Conservation (phyloP, 2,329 filamentous ascomycete genomes). For the Pseudogymnoascus sp. region DNA sequence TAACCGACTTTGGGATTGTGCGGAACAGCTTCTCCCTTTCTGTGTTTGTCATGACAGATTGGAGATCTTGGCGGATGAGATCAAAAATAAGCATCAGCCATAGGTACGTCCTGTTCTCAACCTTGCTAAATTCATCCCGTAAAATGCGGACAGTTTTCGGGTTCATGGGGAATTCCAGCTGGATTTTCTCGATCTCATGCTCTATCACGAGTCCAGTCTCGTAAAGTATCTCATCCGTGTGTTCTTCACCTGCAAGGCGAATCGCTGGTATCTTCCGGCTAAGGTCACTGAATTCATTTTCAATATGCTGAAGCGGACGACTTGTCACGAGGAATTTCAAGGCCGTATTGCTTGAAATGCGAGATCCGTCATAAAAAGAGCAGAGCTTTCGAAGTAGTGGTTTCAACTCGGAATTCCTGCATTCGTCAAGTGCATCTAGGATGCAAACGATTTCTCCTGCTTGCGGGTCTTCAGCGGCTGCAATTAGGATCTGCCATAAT, state of each 20-base stretch:
- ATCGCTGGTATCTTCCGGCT: conserved; percentile 25
- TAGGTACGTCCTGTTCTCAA: conserved; percentile 20
- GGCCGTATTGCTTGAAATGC: not conserved
- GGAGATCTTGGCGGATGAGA: conserved; percentile 17
- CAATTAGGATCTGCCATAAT: conserved; percentile 32
- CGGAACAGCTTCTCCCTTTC: conserved; percentile 19
- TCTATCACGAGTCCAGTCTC: conserved; percentile 34
- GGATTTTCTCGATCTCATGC: conserved; percentile 23
- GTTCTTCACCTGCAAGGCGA: conserved; percentile 32
- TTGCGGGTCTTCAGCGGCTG: conserved; percentile 22
- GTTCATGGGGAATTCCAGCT: not conserved
- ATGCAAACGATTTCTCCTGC: conserved; percentile 31
- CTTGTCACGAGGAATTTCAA: conserved; percentile 34
- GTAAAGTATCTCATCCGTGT: conserved; percentile 30
- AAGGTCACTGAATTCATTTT: conserved; percentile 22
- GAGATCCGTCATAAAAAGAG: conserved; percentile 7
- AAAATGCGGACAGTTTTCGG: not conserved
- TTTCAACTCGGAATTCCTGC: conserved; percentile 24
- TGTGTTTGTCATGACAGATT: conserved; percentile 20
- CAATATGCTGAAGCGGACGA: conserved; percentile 30
- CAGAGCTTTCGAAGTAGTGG: conserved; percentile 17
- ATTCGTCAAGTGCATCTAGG: conserved; percentile 37
- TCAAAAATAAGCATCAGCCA: conserved; percentile 17
- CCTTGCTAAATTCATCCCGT: not conserved
- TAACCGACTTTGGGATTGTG: conserved; percentile 21